Base-by-base conservation (phyloP, 2,329 filamentous ascomycete genomes). In the Apiospora aurea region DNA sequence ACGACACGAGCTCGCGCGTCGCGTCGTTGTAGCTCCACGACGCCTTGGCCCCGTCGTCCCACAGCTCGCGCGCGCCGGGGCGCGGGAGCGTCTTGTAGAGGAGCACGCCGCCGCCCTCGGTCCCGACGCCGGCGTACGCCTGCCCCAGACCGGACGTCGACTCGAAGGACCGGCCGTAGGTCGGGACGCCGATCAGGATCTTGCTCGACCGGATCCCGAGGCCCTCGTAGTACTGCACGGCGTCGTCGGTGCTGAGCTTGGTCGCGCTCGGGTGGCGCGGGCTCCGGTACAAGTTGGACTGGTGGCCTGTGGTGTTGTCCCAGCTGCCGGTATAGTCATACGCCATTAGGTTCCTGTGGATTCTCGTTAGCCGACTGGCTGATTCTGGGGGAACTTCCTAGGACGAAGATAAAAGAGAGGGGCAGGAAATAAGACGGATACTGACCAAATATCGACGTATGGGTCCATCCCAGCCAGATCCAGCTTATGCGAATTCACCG, bases 141-240 rank as follows among this genome's bases (percentile, higher is more conserved):
- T 86, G 82, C 0, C 93, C 94, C 0, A 92, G 85, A 0, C 93
- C 93, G 6, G 85, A 81, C 0, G 94, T 96, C 64, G 88, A 84
- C 69, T 87, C 83, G 78, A 96, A 96, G 0, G 91, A 87, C n/a
- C 93, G 91, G 0, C 94, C 94, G 78, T 96, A 96, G 0, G 96
- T 85, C 0, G 94, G 93, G 83, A 96, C 88, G 0, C 94, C 94
- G 44, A 96, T 82, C 8, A 93, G 87, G 69, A 97, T 89, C 82
- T 95, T 96, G 69, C 82, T 79, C 0, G 89, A 75, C 0, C 86
- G 76, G 11, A 96, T 86, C 11, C 90, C 90, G 16, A 86, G 83
- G 4, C 83, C 78, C 14, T 89, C 81, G 82, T 95, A 95, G 76
- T 88, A 88, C 11, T 84, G 79, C 38, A 97, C 83, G 4, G 93